Percentiles rank a stretch among this genome's conserved stretches.
These are phyloP conservation scores for Epichloe brachyelytri DNA, from an alignment of 2,329 filamentous ascomycete species.

Conservation along the genomic window DNA sequence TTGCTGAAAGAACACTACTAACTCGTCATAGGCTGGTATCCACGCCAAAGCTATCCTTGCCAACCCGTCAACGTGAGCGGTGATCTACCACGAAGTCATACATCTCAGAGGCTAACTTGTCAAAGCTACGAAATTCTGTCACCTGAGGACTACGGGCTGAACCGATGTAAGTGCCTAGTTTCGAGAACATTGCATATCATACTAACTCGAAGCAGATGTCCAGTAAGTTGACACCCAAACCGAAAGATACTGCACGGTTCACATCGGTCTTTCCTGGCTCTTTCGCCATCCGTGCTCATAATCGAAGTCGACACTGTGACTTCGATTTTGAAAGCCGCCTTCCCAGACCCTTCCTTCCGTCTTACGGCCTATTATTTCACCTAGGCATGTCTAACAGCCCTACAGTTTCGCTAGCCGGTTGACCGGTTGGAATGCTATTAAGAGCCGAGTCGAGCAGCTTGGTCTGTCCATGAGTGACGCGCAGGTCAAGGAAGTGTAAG, in stretches of 20 bases:
- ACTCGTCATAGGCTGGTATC: conserved; percentile 16
- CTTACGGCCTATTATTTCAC: too few relatives aligned
- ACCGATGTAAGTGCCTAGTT: conserved; percentile 1
- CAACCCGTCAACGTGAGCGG: conserved; percentile 1
- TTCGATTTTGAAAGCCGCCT: too few relatives aligned
- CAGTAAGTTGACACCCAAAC: background rate
- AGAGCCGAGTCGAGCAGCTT: conserved; percentile 75
- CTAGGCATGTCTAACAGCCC: background rate
- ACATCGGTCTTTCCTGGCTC: background rate
- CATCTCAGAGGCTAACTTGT: background rate
- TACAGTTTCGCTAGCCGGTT: conserved; percentile 22
- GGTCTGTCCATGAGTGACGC: conserved; percentile 41
- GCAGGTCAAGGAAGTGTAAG: conserved; percentile 21
- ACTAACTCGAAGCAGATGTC: conserved; percentile 1
- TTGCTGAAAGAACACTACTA: background rate
- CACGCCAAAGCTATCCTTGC: conserved; percentile 18
- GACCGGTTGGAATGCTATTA: conserved; percentile 93
- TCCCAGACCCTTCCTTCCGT: too few relatives aligned
- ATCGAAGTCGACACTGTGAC: background rate
- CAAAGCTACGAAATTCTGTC: conserved; percentile 80
- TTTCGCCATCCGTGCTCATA: background rate
- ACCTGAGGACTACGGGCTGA: conserved; percentile 45
- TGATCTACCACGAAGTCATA: background rate
- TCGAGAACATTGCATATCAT: background rate
- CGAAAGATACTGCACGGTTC: background rate